These are phyloP conservation scores for Lagerstroemia speciosa DNA, from an alignment of 345 rosid species.

Conservation along the genomic window DNA sequence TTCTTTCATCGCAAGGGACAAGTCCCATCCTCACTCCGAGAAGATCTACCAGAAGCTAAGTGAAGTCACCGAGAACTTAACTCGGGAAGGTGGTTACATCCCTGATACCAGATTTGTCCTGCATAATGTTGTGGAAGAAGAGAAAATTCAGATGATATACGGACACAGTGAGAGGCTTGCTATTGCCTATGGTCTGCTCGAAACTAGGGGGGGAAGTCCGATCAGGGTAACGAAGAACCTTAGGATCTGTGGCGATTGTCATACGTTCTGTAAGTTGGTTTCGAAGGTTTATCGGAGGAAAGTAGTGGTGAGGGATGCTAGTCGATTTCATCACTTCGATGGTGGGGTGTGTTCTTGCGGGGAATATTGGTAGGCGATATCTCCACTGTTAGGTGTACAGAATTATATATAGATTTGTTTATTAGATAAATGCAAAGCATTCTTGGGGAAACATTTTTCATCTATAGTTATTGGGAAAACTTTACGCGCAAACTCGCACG, in stretches of 20 bases:
- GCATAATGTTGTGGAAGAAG: slow-evolving; percentile 52
- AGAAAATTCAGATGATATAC: slow-evolving; percentile 59
- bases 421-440: too few relatives aligned
- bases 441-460: too few relatives aligned
- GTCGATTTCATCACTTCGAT: slow-evolving; percentile 78
- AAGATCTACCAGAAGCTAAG: slow-evolving; percentile 44
- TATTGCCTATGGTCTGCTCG: slow-evolving; percentile 55
- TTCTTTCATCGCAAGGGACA: slow-evolving; percentile 70
- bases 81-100: slow-evolving; percentile 57
- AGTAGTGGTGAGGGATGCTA: slow-evolving; percentile 73
- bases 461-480: too few relatives aligned
- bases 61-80: slow-evolving; percentile 41
- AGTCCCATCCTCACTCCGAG: slow-evolving; percentile 55
- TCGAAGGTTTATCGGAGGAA: slow-evolving; percentile 42
- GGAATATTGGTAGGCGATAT: slow-evolving; percentile 49
- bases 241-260: slow-evolving; percentile 78
- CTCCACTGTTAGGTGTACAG: too few relatives aligned
- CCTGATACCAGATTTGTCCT: slow-evolving; percentile 58
- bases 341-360: slow-evolving; percentile 79
- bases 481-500: too few relatives aligned
- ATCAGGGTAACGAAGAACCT: slow-evolving; percentile 70
- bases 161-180: slow-evolving; percentile 85
- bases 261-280: slow-evolving; percentile 66
- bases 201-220: slow-evolving; percentile 29
- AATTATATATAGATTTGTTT: too few relatives aligned